A percentile compares a stretch with the other conserved stretches of the same genome.
phyloP scores from a whole-genome alignment of 1,139 yeast genomes.

The Geotrichum macrosporum region DNA sequence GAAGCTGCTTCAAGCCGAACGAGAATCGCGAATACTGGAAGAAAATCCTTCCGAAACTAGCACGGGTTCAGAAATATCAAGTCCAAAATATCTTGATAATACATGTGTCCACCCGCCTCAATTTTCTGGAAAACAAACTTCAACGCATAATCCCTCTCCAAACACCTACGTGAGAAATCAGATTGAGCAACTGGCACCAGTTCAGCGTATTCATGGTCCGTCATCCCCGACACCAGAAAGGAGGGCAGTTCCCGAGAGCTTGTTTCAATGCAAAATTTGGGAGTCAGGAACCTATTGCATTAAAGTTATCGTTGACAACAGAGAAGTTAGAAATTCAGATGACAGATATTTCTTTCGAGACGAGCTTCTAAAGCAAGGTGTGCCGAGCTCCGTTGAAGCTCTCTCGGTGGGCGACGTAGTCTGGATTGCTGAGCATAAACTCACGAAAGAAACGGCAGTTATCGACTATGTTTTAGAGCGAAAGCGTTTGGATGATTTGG shows the following conservation, averaged over 20 bases:
- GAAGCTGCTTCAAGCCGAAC: conserved; percentile 49
- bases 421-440: conserved; percentile 76
- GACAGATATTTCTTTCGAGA: conserved; percentile 39
- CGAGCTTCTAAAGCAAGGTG: conserved; percentile 49
- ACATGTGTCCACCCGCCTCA: neutral
- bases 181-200: conserved; percentile 13
- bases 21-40: conserved; percentile 17
- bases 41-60: neutral
- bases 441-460: conserved; percentile 58
- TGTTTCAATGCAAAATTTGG: conserved; percentile 41
- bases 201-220: neutral
- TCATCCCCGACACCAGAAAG: neutral
- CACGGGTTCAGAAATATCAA: neutral
- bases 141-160: conserved; percentile 11
- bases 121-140: neutral
- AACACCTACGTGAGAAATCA: conserved; percentile 16
- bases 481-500: conserved; percentile 82
- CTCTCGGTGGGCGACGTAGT: conserved; percentile 81
- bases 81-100: neutral
- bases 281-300: conserved; percentile 53
- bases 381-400: conserved; percentile 52
- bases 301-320: conserved; percentile 64
- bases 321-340: conserved; percentile 53
- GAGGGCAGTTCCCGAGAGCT: neutral
- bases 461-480: conserved; percentile 82